Conservation (phyloP, 2,329 filamentous ascomycete species). For the Laburnicola sp. region DNA sequence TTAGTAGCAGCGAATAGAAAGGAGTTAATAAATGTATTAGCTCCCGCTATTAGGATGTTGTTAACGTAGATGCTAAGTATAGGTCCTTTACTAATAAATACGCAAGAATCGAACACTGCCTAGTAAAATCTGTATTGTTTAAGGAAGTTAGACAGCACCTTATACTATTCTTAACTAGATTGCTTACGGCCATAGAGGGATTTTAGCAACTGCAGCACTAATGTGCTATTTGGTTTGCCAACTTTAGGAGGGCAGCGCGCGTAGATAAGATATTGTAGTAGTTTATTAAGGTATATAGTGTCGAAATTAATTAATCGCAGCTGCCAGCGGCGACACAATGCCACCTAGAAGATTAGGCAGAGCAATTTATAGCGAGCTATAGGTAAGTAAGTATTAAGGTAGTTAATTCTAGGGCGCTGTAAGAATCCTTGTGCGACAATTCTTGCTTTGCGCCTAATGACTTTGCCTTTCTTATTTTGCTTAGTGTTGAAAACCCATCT, state of each 20-base stretch:
- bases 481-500: too few species aligned
- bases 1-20: not conserved
- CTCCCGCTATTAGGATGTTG: conserved; percentile 11
- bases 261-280: conserved; percentile 6
- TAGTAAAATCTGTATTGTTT: not conserved
- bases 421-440: too few species aligned
- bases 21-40: not conserved
- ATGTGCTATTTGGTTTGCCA: not conserved
- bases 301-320: conserved; percentile 9
- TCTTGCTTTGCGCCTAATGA: too few species aligned
- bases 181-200: conserved; percentile 22
- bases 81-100: conserved; percentile 4
- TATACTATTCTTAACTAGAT: conserved; percentile 17
- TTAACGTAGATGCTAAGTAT: conserved; percentile 18
- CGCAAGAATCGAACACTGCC: conserved; percentile 7
- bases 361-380: too few species aligned
- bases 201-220: not conserved
- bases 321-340: too few species aligned
- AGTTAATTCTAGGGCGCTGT: too few species aligned
- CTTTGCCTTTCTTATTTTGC: too few species aligned
- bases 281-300: conserved; percentile 10
- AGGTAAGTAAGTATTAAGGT: too few species aligned
- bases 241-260: not conserved
- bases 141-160: conserved; percentile 7
- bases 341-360: too few species aligned